phyloP scores from a whole-genome alignment of 345 rosid genomes.

The Eucalyptus globulus region DNA sequence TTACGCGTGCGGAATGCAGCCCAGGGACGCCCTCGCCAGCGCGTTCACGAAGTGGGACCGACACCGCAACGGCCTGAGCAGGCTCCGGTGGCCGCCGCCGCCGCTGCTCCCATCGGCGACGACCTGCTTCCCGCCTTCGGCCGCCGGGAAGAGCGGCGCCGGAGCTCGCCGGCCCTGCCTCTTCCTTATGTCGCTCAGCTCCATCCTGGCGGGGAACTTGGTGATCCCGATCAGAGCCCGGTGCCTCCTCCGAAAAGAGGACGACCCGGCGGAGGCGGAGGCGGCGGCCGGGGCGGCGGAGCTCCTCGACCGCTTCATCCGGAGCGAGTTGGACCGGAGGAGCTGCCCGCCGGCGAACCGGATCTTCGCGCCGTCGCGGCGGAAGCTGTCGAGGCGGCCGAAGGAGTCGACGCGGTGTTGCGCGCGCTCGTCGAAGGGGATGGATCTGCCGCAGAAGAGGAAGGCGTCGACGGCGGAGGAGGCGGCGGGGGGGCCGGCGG shows the following conservation, averaged over 20 bases:
- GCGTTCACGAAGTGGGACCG: not conserved
- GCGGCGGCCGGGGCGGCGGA: not conserved
- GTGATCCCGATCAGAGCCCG: slow-evolving; percentile 15
- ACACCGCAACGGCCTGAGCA: not conserved
- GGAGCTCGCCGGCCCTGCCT: slow-evolving; percentile 20
- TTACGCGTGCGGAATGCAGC: slow-evolving; percentile 3
- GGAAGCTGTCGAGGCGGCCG: not conserved
- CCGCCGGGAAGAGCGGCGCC: slow-evolving; percentile 7
- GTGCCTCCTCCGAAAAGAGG: not conserved
- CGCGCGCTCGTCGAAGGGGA: not conserved
- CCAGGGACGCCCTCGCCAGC: slow-evolving; percentile 3
- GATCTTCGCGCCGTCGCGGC: not conserved
- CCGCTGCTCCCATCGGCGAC: not conserved
- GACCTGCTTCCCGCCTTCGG: not conserved
- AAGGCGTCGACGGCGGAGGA: not conserved
- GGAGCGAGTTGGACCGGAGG: not conserved
- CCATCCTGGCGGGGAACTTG: slow-evolving; percentile 19
- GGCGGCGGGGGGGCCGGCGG: not conserved
- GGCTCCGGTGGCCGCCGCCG: not conserved
- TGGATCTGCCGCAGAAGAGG: slow-evolving; percentile 5
- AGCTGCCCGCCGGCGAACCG: not conserved
- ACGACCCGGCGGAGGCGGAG: not conserved
- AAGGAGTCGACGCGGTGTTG: not conserved
- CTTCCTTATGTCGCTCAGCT: slow-evolving; percentile 25
- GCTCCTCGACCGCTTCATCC: not conserved